Evolutionary conservation across 2,329 filamentous ascomycete genomes (phyloP).

Genomic region (Botrytis pseudocinerea): DNA sequence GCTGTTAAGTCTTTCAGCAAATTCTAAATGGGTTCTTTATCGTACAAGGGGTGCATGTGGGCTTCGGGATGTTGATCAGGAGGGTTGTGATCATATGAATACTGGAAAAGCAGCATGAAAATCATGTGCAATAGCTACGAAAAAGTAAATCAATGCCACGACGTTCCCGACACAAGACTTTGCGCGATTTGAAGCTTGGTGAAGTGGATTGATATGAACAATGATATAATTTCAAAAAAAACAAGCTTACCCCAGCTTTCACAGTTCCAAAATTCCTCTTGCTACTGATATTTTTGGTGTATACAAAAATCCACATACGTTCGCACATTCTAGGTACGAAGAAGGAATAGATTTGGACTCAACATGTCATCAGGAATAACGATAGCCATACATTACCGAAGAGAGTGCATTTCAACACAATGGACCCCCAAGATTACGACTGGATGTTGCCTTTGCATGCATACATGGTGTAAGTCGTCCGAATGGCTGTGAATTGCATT

Average conservation of each 20-base stretch:
- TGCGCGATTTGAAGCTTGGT: slow-evolving; percentile 5
- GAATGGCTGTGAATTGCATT: not conserved
- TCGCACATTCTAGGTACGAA: not conserved
- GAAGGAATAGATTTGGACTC: not conserved
- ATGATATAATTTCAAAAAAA: slow-evolving; percentile 1
- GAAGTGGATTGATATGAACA: slow-evolving; percentile 12
- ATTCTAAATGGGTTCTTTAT: slow-evolving; percentile 67
- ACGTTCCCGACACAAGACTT: slow-evolving; percentile 29
- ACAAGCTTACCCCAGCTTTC: not conserved
- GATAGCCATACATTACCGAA: not conserved
- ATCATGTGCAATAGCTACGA: slow-evolving; percentile 39
- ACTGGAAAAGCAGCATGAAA: slow-evolving; percentile 35
- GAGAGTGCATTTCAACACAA: not conserved
- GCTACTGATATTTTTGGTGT: slow-evolving; percentile 3
- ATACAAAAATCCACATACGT: not conserved
- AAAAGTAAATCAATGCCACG: slow-evolving; percentile 37
- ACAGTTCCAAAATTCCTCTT: not conserved
- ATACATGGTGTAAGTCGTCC: not conserved
- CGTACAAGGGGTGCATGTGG: slow-evolving; percentile 38
- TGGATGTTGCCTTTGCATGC: not conserved
- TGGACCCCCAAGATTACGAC: not conserved
- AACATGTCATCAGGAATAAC: not conserved
- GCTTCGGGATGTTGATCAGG: slow-evolving; percentile 40
- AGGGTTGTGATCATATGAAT: slow-evolving; percentile 39
- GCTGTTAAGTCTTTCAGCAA: slow-evolving; percentile 97